Base-by-base conservation (phyloP, 179 eudicot genomes). In the Patellifolia procumbens region DNA sequence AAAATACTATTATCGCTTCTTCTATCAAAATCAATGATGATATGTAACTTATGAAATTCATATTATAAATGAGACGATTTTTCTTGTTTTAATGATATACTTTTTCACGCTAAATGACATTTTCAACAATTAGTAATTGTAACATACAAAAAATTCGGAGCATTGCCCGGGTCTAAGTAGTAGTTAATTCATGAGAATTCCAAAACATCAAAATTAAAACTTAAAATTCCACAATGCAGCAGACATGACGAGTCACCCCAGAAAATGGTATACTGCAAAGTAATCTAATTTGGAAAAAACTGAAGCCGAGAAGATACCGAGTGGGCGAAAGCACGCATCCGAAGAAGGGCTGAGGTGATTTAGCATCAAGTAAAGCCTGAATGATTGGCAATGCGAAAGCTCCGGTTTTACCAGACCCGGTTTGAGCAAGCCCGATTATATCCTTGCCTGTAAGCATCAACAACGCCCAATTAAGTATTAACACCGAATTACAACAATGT, bases 351-450 rank as follows among this genome's bases (percentile, higher is more conserved):
- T 84, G 87, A 17, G 91, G 91, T 24, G 74, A 16, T 4, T 52
- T 15, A 1, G 86, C 59, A 39, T 91, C 92, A 48, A 91, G 58
- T 52, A 95, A 85, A 4, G 97, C 81, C 78, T 95, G 98, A 32
- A 95, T 83, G 31, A 95, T 92, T 2, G 99, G 99, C 65, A 95
- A 83, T 3, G 92, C 97, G 52, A 95, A 95, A 4, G 99, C 99
- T 28, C 97, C 99, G 22, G 99, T 95, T 84, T 95, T 95, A 49
- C 99, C 99, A 10, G 99, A 95, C 68, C 99, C 99, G 24, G 99
- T 95, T 76, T 95, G 93, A 37, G 99, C 99, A 64, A 95, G 95
- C 66, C 95, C 99, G 76, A 95, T 95, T 62, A 95, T 75, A 82
- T 95, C 99, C 84, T 88, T 94, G 2, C 97, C 98, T 88, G 75